Evolutionary conservation across 2,329 filamentous ascomycete genomes (phyloP).

Genomic region (Exophiala calicioides): DNA sequence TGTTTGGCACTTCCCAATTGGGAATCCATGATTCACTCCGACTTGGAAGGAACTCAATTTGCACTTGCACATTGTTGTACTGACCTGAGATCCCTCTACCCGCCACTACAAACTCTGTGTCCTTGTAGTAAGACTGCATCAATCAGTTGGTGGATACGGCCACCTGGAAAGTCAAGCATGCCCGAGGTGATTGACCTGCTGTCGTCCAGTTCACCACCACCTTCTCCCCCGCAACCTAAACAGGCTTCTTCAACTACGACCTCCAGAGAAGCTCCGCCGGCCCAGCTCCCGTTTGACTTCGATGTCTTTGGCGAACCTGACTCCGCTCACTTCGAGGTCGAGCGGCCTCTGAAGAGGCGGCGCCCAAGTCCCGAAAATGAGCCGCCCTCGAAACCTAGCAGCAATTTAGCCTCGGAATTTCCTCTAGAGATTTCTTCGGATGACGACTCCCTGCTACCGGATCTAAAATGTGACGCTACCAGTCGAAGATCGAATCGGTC

Average conservation of each 20-base stretch:
- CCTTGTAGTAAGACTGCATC: too few relatives aligned
- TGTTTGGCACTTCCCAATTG: too few relatives aligned
- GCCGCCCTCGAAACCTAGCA: neutral
- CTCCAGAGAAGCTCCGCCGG: neutral
- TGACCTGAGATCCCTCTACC: too few relatives aligned
- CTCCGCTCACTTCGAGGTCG: slow-evolving; percentile 17
- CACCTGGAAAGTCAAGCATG: too few relatives aligned
- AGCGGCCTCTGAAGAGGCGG: slow-evolving; percentile 36
- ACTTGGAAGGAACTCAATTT: too few relatives aligned
- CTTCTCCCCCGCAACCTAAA: neutral
- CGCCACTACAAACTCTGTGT: too few relatives aligned
- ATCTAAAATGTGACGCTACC: neutral
- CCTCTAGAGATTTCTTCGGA: slow-evolving; percentile 26
- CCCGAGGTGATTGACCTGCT: slow-evolving; percentile 22
- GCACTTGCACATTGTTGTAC: too few relatives aligned
- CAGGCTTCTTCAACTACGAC: neutral
- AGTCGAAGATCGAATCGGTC: neutral
- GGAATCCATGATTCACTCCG: too few relatives aligned
- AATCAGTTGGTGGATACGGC: too few relatives aligned
- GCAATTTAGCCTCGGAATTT: neutral
- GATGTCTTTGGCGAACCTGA: slow-evolving; percentile 30
- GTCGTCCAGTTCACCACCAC: slow-evolving; percentile 18
- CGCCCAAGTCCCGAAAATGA: slow-evolving; percentile 33
- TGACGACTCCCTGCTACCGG: slow-evolving; percentile 1
- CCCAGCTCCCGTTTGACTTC: slow-evolving; percentile 33